phyloP scores from a whole-genome alignment of 2,329 filamentous ascomycete genomes.

The Orbilia quercus region DNA sequence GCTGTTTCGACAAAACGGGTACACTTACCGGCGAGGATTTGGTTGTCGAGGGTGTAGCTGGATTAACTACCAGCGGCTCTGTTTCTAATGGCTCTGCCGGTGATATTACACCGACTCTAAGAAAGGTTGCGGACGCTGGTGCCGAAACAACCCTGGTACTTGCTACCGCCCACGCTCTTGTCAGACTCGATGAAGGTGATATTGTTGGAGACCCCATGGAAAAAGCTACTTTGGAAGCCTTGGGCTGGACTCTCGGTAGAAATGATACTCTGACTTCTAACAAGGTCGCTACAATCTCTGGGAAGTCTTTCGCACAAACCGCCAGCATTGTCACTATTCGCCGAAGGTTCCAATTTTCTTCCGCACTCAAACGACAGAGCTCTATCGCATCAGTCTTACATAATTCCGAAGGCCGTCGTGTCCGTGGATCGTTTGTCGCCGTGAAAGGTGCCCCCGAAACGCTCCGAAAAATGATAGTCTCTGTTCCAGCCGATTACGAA shows the following conservation, averaged over 20 bases:
- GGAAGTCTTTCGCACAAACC: constrained; percentile 66
- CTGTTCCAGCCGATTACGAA: constrained; percentile 87
- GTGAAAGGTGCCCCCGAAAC: constrained; percentile 98
- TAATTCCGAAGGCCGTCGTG: constrained; percentile 77
- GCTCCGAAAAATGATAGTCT: constrained; percentile 89
- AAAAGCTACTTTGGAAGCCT: constrained; percentile 87
- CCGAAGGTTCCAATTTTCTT: constrained; percentile 98
- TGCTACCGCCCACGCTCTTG: constrained; percentile 92
- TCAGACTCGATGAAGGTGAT: constrained; percentile 95
- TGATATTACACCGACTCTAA: constrained; percentile 70
- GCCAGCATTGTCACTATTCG: constrained; percentile 90
- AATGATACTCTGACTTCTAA: constrained; percentile 86
- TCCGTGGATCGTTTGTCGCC: constrained; percentile 87
- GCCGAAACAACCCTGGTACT: constrained; percentile 91
- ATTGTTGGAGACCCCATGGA: constrained; percentile 99
- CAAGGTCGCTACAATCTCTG: constrained; percentile 65
- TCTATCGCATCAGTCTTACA: constrained; percentile 87
- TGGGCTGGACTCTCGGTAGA: constrained; percentile 91
- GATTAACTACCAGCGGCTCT: constrained; percentile 66
- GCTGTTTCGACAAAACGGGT: constrained; percentile 98
- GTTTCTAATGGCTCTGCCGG: constrained; percentile 71
- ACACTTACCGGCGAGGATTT: constrained; percentile 96
- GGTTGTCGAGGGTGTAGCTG: constrained; percentile 95
- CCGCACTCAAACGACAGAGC: constrained; percentile 93
- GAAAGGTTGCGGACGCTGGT: constrained; percentile 74